A percentile compares a stretch with the other conserved stretches of the same genome.
phyloP scores from a whole-genome alignment of 768 basidiomycete species.

The Collybia nuda region DNA sequence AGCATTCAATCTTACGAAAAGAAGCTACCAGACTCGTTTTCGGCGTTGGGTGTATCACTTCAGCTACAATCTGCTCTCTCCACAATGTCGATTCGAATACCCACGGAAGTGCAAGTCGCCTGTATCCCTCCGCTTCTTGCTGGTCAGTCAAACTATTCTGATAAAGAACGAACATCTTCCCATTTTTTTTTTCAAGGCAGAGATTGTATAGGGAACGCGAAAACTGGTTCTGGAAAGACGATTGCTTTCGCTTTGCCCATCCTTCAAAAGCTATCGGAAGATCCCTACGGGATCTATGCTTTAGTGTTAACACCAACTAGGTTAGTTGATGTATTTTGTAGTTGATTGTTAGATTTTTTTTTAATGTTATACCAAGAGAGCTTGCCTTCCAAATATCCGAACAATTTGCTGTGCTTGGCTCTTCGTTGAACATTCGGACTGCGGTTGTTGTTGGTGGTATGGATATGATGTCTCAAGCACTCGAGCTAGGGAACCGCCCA shows the following conservation, averaged over 20 bases:
- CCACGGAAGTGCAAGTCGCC: slow-evolving; percentile 87
- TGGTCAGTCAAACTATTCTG: slow-evolving; percentile 42
- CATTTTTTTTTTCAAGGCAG: slow-evolving; percentile 51
- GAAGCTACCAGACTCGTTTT: slow-evolving; percentile 37
- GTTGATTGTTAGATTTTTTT: neutral
- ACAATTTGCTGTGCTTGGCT: slow-evolving; percentile 90
- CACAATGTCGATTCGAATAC: slow-evolving; percentile 81
- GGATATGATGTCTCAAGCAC: slow-evolving; percentile 95
- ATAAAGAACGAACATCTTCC: neutral
- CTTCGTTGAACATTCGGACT: slow-evolving; percentile 77
- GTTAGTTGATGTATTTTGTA: slow-evolving; percentile 38
- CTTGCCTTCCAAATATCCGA: slow-evolving; percentile 97
- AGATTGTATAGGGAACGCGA: slow-evolving; percentile 97
- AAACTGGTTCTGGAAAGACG: slow-evolving; percentile 98
- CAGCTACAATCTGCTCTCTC: slow-evolving; percentile 63
- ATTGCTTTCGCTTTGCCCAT: slow-evolving; percentile 97
- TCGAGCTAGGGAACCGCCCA: slow-evolving; percentile 81
- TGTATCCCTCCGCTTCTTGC: slow-evolving; percentile 86
- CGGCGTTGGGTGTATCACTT: slow-evolving; percentile 57
- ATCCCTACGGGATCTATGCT: slow-evolving; percentile 95
- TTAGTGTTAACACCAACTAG: slow-evolving; percentile 93
- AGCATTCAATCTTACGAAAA: slow-evolving; percentile 1
- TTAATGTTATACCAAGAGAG: slow-evolving; percentile 54
- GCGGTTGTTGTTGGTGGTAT: slow-evolving; percentile 95
- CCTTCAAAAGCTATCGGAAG: slow-evolving; percentile 79